Conservation (phyloP, 192 early-diverging fungal genomes). For the Mortierella claussenii region DNA sequence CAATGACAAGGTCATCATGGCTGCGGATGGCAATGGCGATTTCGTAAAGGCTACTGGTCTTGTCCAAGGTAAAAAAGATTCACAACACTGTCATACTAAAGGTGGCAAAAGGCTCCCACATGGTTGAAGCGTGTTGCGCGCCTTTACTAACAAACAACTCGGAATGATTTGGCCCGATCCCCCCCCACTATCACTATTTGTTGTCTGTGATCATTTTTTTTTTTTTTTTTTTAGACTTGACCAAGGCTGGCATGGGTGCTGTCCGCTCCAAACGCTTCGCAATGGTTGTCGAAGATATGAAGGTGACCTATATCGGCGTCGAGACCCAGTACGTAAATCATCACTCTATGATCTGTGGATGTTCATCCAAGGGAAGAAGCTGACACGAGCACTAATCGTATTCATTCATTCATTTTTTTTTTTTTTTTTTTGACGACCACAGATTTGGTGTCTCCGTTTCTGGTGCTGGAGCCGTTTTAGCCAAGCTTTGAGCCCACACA, state of each 20-base stretch:
- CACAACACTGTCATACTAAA: too few species aligned
- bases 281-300: constrained; percentile 75
- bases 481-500: not conserved
- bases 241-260: constrained; percentile 70
- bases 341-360: not conserved
- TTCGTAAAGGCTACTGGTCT: constrained; percentile 77
- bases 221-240: constrained; percentile 56
- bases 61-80: constrained; percentile 50
- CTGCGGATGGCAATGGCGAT: constrained; percentile 79
- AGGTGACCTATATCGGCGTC: constrained; percentile 79
- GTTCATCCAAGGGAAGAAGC: not conserved
- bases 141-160: too few species aligned
- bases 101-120: too few species aligned
- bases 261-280: constrained; percentile 78
- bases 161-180: too few species aligned
- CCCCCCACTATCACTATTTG: too few species aligned
- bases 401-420: not conserved
- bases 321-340: constrained; percentile 54
- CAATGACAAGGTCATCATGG: constrained; percentile 72
- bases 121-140: too few species aligned
- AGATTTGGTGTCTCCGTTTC: not conserved
- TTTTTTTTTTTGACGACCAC: not conserved
- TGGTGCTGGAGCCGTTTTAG: not conserved
- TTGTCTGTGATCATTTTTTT: constrained; percentile 4
- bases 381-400: not conserved